Conservation (phyloP, 2,329 filamentous ascomycete species). For the Stenocarpella maydis region DNA sequence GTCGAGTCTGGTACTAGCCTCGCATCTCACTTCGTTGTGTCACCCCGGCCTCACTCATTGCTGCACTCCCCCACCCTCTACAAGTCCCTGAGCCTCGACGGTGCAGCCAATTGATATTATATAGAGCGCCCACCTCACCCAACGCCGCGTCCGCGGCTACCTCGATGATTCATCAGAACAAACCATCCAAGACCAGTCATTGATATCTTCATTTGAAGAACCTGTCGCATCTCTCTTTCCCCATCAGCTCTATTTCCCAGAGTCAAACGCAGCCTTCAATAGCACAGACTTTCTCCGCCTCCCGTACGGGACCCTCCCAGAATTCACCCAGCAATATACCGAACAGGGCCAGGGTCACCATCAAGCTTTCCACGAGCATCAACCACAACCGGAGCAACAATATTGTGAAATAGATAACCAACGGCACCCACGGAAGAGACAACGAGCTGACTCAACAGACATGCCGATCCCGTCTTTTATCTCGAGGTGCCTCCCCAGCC, state of each 20-base stretch:
- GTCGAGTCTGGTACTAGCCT: conserved; percentile 12
- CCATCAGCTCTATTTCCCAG: conserved; percentile 40
- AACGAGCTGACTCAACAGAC: conserved; percentile 38
- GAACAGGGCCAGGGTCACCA: conserved; percentile 43
- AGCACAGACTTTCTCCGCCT: neutral
- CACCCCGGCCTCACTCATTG: neutral
- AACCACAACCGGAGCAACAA: neutral
- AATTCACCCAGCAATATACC: conserved; percentile 43
- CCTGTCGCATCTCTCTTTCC: conserved; percentile 39
- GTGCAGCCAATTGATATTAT: conserved; percentile 46
- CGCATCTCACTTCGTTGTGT: conserved; percentile 5
- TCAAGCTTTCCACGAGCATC: conserved; percentile 32
- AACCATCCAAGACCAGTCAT: conserved; percentile 45
- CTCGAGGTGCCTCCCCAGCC: neutral
- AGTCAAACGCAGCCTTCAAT: conserved; percentile 39
- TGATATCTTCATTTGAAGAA: conserved; percentile 14
- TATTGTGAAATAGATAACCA: conserved; percentile 9
- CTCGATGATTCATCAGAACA: conserved; percentile 49
- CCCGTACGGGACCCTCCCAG: conserved; percentile 28
- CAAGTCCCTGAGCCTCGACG: conserved; percentile 39
- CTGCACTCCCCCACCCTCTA: neutral
- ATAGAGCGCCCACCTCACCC: conserved; percentile 51
- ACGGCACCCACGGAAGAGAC: conserved; percentile 44
- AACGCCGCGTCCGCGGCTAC: conserved; percentile 53
- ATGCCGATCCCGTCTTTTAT: conserved; percentile 24